Evolutionary conservation across 2,329 filamentous ascomycete species (phyloP), one percentile per base, ranked within the genome.

Genomic region (Rhinocladiella similis): DNA sequence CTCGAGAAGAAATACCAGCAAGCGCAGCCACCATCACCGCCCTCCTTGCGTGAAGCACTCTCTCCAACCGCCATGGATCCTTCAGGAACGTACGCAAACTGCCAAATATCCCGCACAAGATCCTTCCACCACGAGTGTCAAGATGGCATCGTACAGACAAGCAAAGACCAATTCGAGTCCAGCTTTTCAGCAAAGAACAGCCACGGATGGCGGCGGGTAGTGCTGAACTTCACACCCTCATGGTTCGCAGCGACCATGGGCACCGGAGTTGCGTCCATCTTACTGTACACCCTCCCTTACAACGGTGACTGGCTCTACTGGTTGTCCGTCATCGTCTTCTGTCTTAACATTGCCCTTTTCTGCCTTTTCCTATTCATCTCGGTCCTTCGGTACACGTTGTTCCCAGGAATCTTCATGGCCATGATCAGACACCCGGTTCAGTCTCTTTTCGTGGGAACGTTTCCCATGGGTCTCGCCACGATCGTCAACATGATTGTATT

Each of bases 351-450:
- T 13, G 33, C 74, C 5, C 72, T 89, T 3, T 89, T 89, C 63
- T 54, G 72, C 5, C 62, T 77, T 20, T 85, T 86, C 50, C 70
- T 79, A 14, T 56, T 68, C n/a, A 77, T 85, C 47, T 84, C 83
- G 1, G 58, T 82, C 3, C 67, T 85, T 6, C 77, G 86, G 13
- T 89, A 88, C 63, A 70, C 72, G 0, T 63, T 87, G 3, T 89
- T 84, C 64, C 85, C 84, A 0, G 77, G 80, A 54, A 83, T 87
- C 22, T 88, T 84, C 81, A 69, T 63, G 1, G 81, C 80, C 29
- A 86, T 88, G 84, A 78, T 88, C 10, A 72, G 76, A 14, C 83
- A 89, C 65, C 85, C 83, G 0, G 79, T 77, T 1, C 84, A 89
- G 62, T 84, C 82, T 1, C 73, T 89, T 18, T 88, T 88, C 60